Evolutionary conservation across 2,329 filamentous ascomycete genomes (phyloP), one percentile per base, ranked within the genome.

Genomic region (Pseudomassariella vexata): DNA sequence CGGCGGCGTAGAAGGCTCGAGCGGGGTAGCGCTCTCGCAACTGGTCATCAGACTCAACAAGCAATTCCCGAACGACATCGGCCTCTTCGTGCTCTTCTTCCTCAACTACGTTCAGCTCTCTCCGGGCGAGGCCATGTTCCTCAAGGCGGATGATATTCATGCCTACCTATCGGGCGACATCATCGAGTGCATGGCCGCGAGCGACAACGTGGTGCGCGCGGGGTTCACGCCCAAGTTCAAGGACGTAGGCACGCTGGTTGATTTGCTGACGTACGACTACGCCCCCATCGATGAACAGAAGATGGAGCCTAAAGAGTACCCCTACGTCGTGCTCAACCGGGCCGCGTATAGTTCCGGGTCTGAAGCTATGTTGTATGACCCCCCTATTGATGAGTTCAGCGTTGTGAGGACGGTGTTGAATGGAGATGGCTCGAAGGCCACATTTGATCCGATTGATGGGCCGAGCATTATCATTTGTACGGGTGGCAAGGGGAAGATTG

Each of bases 151-250:
- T 52, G 92, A 96, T 52, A 96, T 96, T 49, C 92, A 98, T 57
- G 92, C 92, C 29, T 98, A 98, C 59, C 64, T 94, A 25, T 86
- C 82, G 3, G 86, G 86, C 38, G 90, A 98, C 53, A 95, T 98
- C 47, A 88, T 98, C 56, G 92, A 98, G 63, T 98, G 92, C 68
- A 98, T 98, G 92, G 92, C 92, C 0, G 83, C 87, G 7, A 94
- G 86, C n/a, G 92, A 98, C 71, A 98, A 98, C 46, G 92, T 98
- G 21, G 89, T 98, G 31, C 87, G 92, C 35, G 92, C 92, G 0
- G 92, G 92, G 25, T 92, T 98, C 61, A 98, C 92, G 0, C 92
- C 92, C 35, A 98, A 98, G 58, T 98, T 95, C 73, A 95, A 96
- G 65, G 92, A 98, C 48, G 86, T 96, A 15, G 65, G 79, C 33